Evolutionary conservation across 2,329 filamentous ascomycete genomes (phyloP).

Genomic region (Aureobasidium mangrovei): DNA sequence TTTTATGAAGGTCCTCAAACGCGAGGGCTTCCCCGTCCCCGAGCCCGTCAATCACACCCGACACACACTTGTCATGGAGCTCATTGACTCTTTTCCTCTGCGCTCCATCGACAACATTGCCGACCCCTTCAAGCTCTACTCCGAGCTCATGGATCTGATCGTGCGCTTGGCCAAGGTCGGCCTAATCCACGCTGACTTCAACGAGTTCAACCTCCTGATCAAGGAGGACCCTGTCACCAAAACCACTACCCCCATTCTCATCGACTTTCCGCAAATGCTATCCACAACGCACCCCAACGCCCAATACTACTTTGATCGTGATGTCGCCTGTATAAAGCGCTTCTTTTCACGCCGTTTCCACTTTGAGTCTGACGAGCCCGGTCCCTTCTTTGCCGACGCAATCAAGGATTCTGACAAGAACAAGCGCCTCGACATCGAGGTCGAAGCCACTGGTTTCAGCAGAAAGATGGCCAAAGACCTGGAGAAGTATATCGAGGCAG

Average conservation of each 20-base stretch:
- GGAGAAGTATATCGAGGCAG: constrained; percentile 76
- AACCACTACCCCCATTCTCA: constrained; percentile 63
- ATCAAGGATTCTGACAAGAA: constrained; percentile 63
- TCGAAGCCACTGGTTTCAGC: constrained; percentile 89
- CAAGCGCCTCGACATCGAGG: constrained; percentile 71
- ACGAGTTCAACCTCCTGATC: constrained; percentile 97
- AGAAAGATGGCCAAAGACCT: constrained; percentile 95
- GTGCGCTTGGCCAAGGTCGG: constrained; percentile 75
- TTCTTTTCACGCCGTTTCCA: constrained; percentile 87
- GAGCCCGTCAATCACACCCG: constrained; percentile 80
- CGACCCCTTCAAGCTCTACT: constrained; percentile 76
- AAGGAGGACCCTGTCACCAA: constrained; percentile 52
- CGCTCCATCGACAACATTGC: constrained; percentile 79
- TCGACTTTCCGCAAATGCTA: constrained; percentile 98
- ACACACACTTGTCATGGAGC: constrained; percentile 92
- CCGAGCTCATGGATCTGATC: constrained; percentile 82
- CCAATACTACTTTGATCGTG: constrained; percentile 94
- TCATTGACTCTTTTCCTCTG: constrained; percentile 86
- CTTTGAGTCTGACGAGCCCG: constrained; percentile 71
- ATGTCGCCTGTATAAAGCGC: constrained; percentile 89
- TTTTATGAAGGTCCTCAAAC: constrained; percentile 79
- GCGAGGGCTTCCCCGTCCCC: constrained; percentile 83
- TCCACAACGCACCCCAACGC: constrained; percentile 91
- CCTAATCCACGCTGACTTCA: constrained; percentile 95
- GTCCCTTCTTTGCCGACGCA: constrained; percentile 78